phyloP scores from a whole-genome alignment of 1,284 basidiomycete species.

The Naganishia sp. region DNA sequence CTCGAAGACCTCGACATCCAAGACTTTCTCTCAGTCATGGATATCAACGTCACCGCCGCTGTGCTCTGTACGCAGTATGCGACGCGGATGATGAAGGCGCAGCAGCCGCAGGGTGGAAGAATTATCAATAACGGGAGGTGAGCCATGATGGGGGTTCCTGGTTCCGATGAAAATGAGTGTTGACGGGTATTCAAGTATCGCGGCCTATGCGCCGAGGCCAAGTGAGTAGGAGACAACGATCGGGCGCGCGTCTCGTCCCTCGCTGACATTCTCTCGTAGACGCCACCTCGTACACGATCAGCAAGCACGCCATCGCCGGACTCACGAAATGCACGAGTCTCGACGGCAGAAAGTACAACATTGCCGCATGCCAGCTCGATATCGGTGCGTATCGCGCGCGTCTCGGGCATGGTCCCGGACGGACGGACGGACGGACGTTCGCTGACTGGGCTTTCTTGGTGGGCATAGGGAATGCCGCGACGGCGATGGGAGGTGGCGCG shows the following conservation, averaged over 20 bases:
- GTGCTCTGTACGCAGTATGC: slow-evolving; percentile 79
- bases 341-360: slow-evolving; percentile 71
- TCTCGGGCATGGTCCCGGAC: too few relatives aligned
- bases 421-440: not conserved
- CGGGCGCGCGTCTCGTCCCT: not conserved
- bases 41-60: slow-evolving; percentile 69
- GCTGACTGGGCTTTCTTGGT: not conserved
- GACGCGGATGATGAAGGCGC: slow-evolving; percentile 69
- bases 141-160: not conserved
- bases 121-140: slow-evolving; percentile 78
- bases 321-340: slow-evolving; percentile 72
- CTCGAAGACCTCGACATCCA: slow-evolving; percentile 68
- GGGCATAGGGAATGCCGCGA: slow-evolving; percentile 65
- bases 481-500: slow-evolving; percentile 60
- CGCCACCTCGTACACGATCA: slow-evolving; percentile 67
- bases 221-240: slow-evolving; percentile 28
- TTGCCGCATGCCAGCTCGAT: slow-evolving; percentile 76
- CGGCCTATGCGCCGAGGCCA: slow-evolving; percentile 71
- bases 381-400: slow-evolving; percentile 59
- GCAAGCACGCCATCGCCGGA: slow-evolving; percentile 76
- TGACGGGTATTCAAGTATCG: slow-evolving; percentile 55
- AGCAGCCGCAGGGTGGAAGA: slow-evolving; percentile 71
- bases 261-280: slow-evolving; percentile 38
- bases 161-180: too few relatives aligned
- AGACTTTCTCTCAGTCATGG: slow-evolving; percentile 65